Base-by-base conservation (phyloP, 129 eudicot genomes). In the Lactuca saligna region DNA sequence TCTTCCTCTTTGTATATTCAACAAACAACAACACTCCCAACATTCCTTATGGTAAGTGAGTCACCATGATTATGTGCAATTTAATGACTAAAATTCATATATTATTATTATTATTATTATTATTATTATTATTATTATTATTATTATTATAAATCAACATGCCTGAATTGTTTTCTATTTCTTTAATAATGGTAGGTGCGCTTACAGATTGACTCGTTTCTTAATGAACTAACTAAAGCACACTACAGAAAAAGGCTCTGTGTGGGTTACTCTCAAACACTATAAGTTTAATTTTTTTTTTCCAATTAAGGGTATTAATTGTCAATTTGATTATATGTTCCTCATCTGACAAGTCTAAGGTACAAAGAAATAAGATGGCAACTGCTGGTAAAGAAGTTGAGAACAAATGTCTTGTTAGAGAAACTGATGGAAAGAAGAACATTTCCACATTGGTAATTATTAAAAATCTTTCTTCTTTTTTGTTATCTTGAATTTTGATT, bases 261-360 rank as follows among this genome's bases (percentile, higher is more conserved):
- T 88, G 57, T 91, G 98, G 96, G 95, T 91, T 68, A 88, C 98
- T 48, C 81, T 91, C 42, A 91, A 91, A 72, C 88, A 82, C 79
- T 91, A 96, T 88, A 83, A 73, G 82, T 84, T 48, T 41, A 2
- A 57, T 8, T 8, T 17, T 8, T 57, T 63, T 29, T 44, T 41
- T 15, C 51, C 33, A 13, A 4, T 60, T 25, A 6, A 13, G 11
- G 7, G 69, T 69, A 25, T 68, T 68, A 56, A 60, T 78, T 57
- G 51, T 49, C 14, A 25, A 11, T 37, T 76, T 54, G 29, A 32
- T 16, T 71, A 32, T 66, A 76, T 57, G 20, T 7, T 69, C 15
- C 57, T 16, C 74, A 54, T 88, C 96, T 57, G 88, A 89, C 75
- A 86, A 84, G 82, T 86, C 95, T 31, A 82, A 79, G 83, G 85